Conservation (phyloP, 176 grass and related monocot genomes). For the Chrysopogon serrulatus region DNA sequence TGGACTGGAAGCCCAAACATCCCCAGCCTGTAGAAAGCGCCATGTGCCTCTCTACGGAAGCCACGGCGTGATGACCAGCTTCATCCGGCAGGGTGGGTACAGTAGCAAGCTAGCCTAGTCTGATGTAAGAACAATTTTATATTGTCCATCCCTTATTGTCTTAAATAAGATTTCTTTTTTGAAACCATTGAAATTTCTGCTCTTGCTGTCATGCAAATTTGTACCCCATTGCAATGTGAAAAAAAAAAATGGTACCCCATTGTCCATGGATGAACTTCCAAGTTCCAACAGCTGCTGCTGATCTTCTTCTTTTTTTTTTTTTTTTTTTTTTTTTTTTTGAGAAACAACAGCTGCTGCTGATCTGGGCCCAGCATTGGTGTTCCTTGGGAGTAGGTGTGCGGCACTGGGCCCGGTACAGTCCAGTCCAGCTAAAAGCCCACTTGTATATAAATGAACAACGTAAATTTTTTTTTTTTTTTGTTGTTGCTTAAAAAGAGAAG, state of each 20-base stretch:
- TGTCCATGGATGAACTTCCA: not conserved
- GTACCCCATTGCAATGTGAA: no score
- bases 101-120: slow-evolving; percentile 5
- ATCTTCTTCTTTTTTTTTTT: no score
- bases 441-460: not conserved
- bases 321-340: no score
- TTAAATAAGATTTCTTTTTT: slow-evolving; percentile 15
- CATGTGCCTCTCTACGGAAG: slow-evolving; percentile 24
- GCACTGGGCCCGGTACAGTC: not conserved
- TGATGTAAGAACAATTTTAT: slow-evolving; percentile 2
- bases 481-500: not conserved
- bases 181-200: not conserved
- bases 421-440: slow-evolving; percentile 12
- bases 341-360: not conserved
- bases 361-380: not conserved
- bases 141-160: not conserved
- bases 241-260: no score
- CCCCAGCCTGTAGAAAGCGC: slow-evolving; percentile 11
- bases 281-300: not conserved
- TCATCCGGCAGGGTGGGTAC: slow-evolving; percentile 25
- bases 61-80: slow-evolving; percentile 24
- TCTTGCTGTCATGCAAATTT: slow-evolving; percentile 26
- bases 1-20: not conserved
- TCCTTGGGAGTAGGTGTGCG: not conserved
- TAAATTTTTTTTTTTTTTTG: not conserved